Evolutionary conservation across 805 yeast genomes (phyloP), one percentile per base, ranked within the genome.

Genomic region (Pichia ethanolica): DNA sequence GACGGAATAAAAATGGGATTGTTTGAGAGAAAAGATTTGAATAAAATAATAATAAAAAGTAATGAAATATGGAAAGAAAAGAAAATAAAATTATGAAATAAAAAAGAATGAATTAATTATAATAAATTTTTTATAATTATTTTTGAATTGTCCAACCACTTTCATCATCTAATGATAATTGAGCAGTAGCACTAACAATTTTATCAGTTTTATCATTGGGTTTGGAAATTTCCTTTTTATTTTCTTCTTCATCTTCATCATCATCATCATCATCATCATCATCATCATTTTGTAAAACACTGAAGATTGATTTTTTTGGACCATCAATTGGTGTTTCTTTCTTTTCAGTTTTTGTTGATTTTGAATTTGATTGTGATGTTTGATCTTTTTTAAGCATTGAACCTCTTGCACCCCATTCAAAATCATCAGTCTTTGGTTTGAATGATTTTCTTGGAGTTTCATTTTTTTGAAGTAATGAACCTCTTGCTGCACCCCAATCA

Each of bases 271-370:
- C 79, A 3, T 74, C 79, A 5, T 59, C 65, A 5, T 78, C 82
- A 47, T 72, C 81, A 34, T 78, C 81, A 47, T 61, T 63, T 46
- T 75, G 69, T 60, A 80, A 66, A 27, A 79, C 80, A 44, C 73
- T 68, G 59, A 71, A 80, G 3, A 74, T 65, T 36, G 82, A 75
- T 58, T 70, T 72, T 62, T 66, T 63, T 53, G 62, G 64, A 50
- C 51, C 65, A 46, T 63, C 73, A 47, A 60, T 60, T 25, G 51
- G 6, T n/a, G 28, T 36, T n/a, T 46, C 47, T 9, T 33, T 35
- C 46, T 53, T 51, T 39, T 45, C 45, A 41, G 49, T 49, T 46
- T 53, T 53, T 35, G 53, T 26, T n/a, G 53, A 20, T 20, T 20
- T 42, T 45, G 53, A 30, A 25, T 34, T 25, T 30, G 41, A 26